Conservation (phyloP, 805 yeast genomes). For the Candida ipomoeae region DNA sequence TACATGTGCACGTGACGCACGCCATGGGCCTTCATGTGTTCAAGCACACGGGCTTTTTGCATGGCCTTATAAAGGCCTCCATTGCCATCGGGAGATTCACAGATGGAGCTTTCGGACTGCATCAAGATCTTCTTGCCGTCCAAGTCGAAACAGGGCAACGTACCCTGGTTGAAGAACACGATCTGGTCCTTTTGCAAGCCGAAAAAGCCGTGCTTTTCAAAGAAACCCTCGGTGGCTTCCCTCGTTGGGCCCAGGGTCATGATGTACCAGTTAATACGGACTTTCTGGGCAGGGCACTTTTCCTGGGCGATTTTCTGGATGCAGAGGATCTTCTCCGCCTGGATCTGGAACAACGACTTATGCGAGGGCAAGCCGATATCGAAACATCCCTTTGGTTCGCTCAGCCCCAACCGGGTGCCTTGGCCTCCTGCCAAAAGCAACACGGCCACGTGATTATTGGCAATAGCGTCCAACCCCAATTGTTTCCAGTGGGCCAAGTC, state of each 20-base stretch:
- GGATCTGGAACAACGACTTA: conserved; percentile 85
- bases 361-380: conserved; percentile 80
- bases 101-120: conserved; percentile 50
- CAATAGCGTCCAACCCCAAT: conserved; percentile 65
- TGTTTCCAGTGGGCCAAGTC: conserved; percentile 36
- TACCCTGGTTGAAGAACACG: conserved; percentile 88
- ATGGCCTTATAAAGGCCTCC: conserved; percentile 94
- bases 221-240: conserved; percentile 66
- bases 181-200: conserved; percentile 63
- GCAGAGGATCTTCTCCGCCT: conserved; percentile 76
- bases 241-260: conserved; percentile 95
- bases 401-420: conserved; percentile 91
- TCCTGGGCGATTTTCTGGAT: conserved; percentile 52
- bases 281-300: conserved; percentile 9
- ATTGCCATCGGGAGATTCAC: conserved; percentile 95
- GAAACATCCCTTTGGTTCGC: conserved; percentile 90
- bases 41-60: conserved; percentile 54
- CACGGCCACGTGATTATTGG: conserved; percentile 75
- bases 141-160: conserved; percentile 78
- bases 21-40: conserved; percentile 63
- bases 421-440: conserved; percentile 98
- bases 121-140: conserved; percentile 69
- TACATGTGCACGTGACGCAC: conserved; percentile 92
- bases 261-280: conserved; percentile 72
- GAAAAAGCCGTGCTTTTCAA: conserved; percentile 58